Evolutionary conservation across 306 rosid species (phyloP).

Genomic region (Neltuma alba): DNA sequence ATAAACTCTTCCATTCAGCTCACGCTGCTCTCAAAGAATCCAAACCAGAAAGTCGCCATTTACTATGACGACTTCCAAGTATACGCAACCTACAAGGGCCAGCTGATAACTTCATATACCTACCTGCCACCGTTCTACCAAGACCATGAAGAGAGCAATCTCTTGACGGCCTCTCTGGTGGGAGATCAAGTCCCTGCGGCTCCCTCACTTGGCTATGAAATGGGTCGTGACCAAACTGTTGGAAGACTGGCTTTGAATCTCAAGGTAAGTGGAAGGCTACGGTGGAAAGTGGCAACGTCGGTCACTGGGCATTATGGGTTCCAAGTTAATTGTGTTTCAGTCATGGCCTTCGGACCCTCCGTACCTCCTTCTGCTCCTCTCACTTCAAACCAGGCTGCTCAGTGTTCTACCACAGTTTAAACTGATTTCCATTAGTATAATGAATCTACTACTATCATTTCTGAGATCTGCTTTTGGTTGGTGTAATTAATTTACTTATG

Average conservation of each 20-base stretch:
- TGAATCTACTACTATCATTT: neutral
- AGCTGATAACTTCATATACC: conserved; percentile 66
- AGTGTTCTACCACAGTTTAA: conserved; percentile 63
- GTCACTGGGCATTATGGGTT: conserved; percentile 82
- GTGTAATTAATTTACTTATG: conserved; percentile 30
- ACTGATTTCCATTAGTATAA: neutral
- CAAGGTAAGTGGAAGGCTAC: conserved; percentile 65
- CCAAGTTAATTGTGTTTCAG: conserved; percentile 69
- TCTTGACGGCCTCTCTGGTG: conserved; percentile 62
- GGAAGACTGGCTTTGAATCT: conserved; percentile 69
- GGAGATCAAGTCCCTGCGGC: conserved; percentile 70
- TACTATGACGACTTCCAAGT: conserved; percentile 77
- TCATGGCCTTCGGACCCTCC: conserved; percentile 65
- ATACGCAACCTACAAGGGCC: conserved; percentile 73
- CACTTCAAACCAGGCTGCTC: conserved; percentile 54
- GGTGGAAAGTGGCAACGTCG: conserved; percentile 95
- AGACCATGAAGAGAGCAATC: conserved; percentile 64
- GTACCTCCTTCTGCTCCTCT: conserved; percentile 55
- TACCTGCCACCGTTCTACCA: conserved; percentile 83
- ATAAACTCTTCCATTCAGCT: conserved; percentile 87
- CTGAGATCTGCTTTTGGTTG: conserved; percentile 37
- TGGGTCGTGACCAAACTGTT: conserved; percentile 65
- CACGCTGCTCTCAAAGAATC: conserved; percentile 74
- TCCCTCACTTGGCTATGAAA: conserved; percentile 75
- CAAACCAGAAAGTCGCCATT: conserved; percentile 79